Evolutionary conservation across 768 basidiomycete genomes (phyloP).

Genomic region (Lentinula lateritia): DNA sequence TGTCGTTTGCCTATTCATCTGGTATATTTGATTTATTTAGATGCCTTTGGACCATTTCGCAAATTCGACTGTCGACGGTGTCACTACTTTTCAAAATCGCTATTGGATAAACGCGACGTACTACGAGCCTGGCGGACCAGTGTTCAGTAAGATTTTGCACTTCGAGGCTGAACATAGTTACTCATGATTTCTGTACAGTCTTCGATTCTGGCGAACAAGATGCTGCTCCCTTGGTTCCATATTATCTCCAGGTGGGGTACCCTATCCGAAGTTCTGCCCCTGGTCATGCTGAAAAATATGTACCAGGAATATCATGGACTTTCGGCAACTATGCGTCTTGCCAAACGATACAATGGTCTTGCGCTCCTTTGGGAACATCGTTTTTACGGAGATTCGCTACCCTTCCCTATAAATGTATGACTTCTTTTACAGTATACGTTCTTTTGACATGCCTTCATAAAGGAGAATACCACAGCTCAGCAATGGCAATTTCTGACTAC

Average conservation of each 20-base stretch:
- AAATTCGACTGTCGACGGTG: conserved; percentile 14
- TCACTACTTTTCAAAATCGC: conserved; percentile 35
- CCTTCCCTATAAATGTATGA: conserved; percentile 41
- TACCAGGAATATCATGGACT: conserved; percentile 41
- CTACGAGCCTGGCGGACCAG: conserved; percentile 41
- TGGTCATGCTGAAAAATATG: background rate
- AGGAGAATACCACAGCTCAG: conserved; percentile 39
- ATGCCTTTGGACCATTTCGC: conserved; percentile 44
- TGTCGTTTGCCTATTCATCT: background rate
- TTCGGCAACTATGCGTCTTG: conserved; percentile 41
- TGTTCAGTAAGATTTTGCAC: conserved; percentile 30
- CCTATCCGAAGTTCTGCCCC: background rate
- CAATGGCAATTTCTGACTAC: conserved; percentile 44
- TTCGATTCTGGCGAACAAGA: conserved; percentile 50
- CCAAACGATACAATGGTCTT: conserved; percentile 39
- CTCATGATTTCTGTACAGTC: conserved; percentile 20
- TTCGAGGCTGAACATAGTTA: background rate
- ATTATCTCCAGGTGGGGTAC: conserved; percentile 36
- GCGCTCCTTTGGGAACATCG: conserved; percentile 49
- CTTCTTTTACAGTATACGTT: background rate
- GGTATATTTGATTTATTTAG: conserved; percentile 14
- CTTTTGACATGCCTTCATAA: background rate
- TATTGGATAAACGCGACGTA: conserved; percentile 47
- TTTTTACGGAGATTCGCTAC: conserved; percentile 41
- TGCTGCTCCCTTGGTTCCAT: conserved; percentile 40